These are phyloP conservation scores for Casuarina cunninghamiana DNA, from an alignment of 306 rosid genomes.

Conservation along the genomic window DNA sequence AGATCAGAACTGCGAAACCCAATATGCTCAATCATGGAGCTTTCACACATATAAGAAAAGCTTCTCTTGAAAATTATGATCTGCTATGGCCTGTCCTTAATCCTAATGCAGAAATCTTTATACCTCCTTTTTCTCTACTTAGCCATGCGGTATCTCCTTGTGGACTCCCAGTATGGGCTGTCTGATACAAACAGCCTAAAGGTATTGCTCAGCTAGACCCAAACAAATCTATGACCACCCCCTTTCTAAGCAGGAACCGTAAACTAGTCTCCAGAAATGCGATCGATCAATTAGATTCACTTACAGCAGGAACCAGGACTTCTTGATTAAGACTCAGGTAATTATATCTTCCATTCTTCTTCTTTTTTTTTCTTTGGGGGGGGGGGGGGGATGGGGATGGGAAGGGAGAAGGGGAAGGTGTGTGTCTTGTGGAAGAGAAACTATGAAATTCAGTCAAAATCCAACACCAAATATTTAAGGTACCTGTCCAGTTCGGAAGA, in stretches of 20 bases:
- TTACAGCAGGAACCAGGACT: not conserved
- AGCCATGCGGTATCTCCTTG: not conserved
- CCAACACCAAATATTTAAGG: constrained; percentile 19
- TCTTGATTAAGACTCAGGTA: not conserved
- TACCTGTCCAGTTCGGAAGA: constrained; percentile 99
- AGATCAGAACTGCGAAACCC: not conserved
- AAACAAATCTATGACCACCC: too few species aligned
- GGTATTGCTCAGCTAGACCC: too few species aligned
- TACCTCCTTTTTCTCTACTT: not conserved
- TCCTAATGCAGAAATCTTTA: not conserved
- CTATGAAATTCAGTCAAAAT: not conserved
- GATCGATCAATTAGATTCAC: not conserved
- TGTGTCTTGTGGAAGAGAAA: not conserved
- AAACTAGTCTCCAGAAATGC: not conserved
- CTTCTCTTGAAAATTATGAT: not conserved
- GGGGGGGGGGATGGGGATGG: too few species aligned
- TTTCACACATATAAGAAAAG: too few species aligned
- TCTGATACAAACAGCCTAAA: too few species aligned
- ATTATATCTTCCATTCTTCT: not conserved
- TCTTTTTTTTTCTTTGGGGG: too few species aligned
- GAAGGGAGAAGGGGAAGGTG: too few species aligned
- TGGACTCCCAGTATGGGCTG: not conserved
- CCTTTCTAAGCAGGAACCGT: too few species aligned
- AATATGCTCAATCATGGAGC: not conserved
- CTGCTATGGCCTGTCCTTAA: not conserved